Evolutionary conservation across 441 rosid genomes (phyloP).

Genomic region (Rhodomyrtus psidioides): DNA sequence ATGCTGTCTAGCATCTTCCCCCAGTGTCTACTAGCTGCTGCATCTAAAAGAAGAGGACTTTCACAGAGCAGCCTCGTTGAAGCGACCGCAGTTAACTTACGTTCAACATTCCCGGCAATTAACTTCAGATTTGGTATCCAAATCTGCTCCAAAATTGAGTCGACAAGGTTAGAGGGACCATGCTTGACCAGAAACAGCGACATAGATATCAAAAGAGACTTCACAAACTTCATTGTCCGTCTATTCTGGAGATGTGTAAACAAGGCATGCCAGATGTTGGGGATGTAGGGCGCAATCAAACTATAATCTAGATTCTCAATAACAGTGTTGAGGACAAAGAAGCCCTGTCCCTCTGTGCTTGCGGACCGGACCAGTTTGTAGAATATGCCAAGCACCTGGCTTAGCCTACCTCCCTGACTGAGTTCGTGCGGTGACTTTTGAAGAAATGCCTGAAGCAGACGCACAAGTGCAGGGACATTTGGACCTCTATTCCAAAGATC

Average conservation of each 20-base stretch:
- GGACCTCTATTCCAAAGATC: conserved; percentile 83
- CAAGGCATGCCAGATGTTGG: conserved; percentile 61
- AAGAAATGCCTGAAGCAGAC: conserved; percentile 92
- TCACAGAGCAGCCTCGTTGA: conserved; percentile 74
- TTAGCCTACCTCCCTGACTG: conserved; percentile 62
- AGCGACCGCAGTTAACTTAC: conserved; percentile 79
- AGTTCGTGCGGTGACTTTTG: conserved; percentile 81
- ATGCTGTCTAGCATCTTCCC: conserved; percentile 79
- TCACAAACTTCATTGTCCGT: conserved; percentile 55
- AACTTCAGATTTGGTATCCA: conserved; percentile 83
- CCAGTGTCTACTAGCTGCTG: conserved; percentile 50
- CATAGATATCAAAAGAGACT: conserved; percentile 72
- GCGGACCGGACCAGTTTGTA: conserved; percentile 54
- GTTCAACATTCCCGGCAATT: conserved; percentile 62
- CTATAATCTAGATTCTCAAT: conserved; percentile 71
- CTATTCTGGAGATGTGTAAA: conserved; percentile 61
- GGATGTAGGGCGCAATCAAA: conserved; percentile 47
- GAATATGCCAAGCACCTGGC: conserved; percentile 81
- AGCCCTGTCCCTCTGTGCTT: conserved; percentile 85
- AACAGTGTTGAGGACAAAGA: conserved; percentile 83
- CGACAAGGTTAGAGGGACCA: conserved; percentile 52
- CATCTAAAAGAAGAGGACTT: conserved; percentile 59
- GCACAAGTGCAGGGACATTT: conserved; percentile 94
- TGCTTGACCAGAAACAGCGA: conserved; percentile 90
- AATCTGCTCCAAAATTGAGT: conserved; percentile 67